Evolutionary conservation across 441 rosid genomes (phyloP), one percentile per base, ranked within the genome.

Genomic region (Euphorbia celastroides): DNA sequence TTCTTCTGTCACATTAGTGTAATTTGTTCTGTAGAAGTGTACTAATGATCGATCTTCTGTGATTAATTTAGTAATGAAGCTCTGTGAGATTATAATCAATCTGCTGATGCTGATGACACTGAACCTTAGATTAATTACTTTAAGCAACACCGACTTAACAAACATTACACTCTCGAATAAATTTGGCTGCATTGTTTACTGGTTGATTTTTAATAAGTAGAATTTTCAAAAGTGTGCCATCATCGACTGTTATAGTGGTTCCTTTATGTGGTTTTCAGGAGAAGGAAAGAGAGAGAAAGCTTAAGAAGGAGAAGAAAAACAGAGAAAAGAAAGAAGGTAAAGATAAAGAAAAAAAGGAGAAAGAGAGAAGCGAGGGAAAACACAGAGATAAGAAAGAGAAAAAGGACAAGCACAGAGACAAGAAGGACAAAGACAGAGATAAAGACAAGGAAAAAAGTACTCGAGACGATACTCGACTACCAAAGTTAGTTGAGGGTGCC

Each of bases 341-440:
- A 48, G 57, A 64, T 55, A 80, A 78, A 69, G 85, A 81, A 60
- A 80, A 70, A 55, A 85, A 59, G 66, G 83, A 83, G 65, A 83
- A 81, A 77, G 86, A 77, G 70, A 71, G 78, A 70, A 79, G 80
- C 71, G 82, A 78, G 72, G 84, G 79, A 66, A 86, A 81, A 61
- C 78, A 71, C 17, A 76, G 69, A 65, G 78, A 82, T 23, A 83
- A 80, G 77, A 82, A 81, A 69, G 85, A 83, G 52, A 72, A 69
- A 64, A 85, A 79, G 46, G 89, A 80, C 67, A 83, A 70, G 59
- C 64, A 72, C 22, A 68, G 67, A 57, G 84, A 81, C 25, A 63
- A 46, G 23, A 81, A 77, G 64, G 78, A 82, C 68, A 77, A 81
- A 74, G 82, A 79, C 59, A 62, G 51, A 72, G 66, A 65, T 61